Conservation (phyloP, 345 rosid species). For the Camelina sativa region DNA sequence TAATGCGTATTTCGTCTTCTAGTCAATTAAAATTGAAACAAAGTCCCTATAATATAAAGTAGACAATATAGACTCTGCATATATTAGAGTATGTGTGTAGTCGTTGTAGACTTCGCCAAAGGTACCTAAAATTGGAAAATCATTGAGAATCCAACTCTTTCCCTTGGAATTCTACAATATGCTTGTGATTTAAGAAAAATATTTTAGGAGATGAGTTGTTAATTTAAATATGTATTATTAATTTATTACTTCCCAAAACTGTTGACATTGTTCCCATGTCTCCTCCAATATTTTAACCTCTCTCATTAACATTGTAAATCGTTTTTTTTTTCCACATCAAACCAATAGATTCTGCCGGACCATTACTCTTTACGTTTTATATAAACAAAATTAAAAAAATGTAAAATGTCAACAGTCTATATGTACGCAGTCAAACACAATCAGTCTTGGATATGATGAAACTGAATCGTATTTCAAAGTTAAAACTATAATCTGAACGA, state of each 20-base stretch:
- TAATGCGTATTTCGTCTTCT: background rate
- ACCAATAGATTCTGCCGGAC: conserved; percentile 31
- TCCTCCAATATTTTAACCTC: conserved; percentile 23
- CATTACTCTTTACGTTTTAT: conserved; percentile 12
- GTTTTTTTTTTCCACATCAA: background rate
- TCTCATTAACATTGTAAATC: background rate
- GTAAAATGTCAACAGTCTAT: conserved; percentile 13
- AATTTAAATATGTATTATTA: conserved; percentile 21
- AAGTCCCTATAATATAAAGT: background rate
- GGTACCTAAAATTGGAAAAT: conserved; percentile 34
- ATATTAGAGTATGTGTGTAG: conserved; percentile 6
- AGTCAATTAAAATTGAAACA: background rate
- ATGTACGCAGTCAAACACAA: conserved; percentile 6
- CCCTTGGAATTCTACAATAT: conserved; percentile 40
- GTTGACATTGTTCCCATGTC: conserved; percentile 45
- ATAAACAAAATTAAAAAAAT: background rate
- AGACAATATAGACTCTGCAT: background rate
- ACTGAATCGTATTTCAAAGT: background rate
- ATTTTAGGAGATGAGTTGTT: conserved; percentile 11
- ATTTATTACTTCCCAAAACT: conserved; percentile 28
- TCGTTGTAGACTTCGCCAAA: conserved; percentile 35
- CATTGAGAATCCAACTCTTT: conserved; percentile 38
- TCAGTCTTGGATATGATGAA: conserved; percentile 20
- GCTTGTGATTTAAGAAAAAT: conserved; percentile 33
- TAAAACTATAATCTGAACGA: conserved; percentile 4